Conservation (phyloP, 2,329 filamentous ascomycete genomes). For the Sporothrix brunneoviolacea region DNA sequence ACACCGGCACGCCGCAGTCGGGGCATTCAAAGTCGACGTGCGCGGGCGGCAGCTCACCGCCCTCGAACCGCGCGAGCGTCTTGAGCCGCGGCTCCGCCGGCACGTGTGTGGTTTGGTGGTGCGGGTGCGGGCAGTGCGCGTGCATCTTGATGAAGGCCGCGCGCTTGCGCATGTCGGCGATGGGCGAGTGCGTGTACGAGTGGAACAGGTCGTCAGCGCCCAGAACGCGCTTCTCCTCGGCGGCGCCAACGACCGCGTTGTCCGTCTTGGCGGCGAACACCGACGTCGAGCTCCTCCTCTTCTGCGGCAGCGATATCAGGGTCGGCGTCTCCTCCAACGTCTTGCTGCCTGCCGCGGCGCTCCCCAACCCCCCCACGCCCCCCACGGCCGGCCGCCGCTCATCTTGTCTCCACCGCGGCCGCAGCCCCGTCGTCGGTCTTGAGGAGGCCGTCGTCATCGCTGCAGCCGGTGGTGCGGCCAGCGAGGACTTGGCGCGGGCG, state of each 20-base stretch:
- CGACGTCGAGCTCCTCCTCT: constrained; percentile 11
- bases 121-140: constrained; percentile 86
- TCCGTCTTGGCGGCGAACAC: constrained; percentile 11
- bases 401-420: background rate
- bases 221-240: constrained; percentile 34
- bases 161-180: constrained; percentile 77
- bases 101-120: constrained; percentile 67
- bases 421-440: background rate
- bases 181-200: constrained; percentile 80
- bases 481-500: background rate
- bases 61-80: constrained; percentile 28
- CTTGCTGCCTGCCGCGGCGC: no score
- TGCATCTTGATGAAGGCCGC: constrained; percentile 90
- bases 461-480: background rate
- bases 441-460: background rate
- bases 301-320: background rate
- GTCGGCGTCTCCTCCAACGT: no score
- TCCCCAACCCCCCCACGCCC: no score
- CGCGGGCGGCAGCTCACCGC: constrained; percentile 53
- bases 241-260: constrained; percentile 18
- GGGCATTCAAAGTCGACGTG: constrained; percentile 93
- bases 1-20: constrained; percentile 89
- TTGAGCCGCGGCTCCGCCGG: constrained; percentile 23
- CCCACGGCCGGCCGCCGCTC: background rate
- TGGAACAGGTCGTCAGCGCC: constrained; percentile 84